Evolutionary conservation across 768 basidiomycete species (phyloP).

Genomic region (Mycena metata): DNA sequence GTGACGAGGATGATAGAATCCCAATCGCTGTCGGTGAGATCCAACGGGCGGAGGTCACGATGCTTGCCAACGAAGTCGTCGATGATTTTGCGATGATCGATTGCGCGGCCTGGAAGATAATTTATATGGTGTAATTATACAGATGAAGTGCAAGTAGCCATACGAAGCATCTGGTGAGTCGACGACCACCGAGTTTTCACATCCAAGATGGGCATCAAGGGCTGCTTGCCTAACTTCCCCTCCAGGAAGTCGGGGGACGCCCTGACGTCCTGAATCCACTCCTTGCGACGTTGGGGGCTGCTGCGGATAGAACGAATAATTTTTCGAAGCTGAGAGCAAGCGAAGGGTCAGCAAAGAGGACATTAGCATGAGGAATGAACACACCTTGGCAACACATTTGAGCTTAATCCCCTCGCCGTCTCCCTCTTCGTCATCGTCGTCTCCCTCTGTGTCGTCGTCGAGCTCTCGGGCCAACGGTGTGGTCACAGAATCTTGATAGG

Average conservation of each 20-base stretch:
- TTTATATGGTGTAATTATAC: neutral
- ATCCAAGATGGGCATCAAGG: conserved; percentile 48
- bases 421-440: conserved; percentile 37
- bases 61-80: conserved; percentile 7
- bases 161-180: conserved; percentile 49
- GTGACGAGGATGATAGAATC: conserved; percentile 4
- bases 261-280: conserved; percentile 22
- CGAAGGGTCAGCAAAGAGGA: neutral
- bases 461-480: conserved; percentile 3
- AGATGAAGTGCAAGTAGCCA: neutral
- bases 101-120: neutral
- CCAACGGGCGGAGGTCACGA: conserved; percentile 4
- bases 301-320: conserved; percentile 35
- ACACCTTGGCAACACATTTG: conserved; percentile 13
- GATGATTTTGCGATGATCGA: conserved; percentile 9
- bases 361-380: neutral
- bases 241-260: neutral
- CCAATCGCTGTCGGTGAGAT: conserved; percentile 4
- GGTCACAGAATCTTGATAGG: conserved; percentile 33
- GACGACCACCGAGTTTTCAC: conserved; percentile 47
- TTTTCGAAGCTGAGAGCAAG: conserved; percentile 42
- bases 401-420: neutral
- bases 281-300: conserved; percentile 36
- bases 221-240: neutral
- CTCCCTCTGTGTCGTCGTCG: conserved; percentile 2